These are phyloP conservation scores for Parachaetomium inaequale DNA, from an alignment of 495 filamentous ascomycete species.

Conservation along the genomic window DNA sequence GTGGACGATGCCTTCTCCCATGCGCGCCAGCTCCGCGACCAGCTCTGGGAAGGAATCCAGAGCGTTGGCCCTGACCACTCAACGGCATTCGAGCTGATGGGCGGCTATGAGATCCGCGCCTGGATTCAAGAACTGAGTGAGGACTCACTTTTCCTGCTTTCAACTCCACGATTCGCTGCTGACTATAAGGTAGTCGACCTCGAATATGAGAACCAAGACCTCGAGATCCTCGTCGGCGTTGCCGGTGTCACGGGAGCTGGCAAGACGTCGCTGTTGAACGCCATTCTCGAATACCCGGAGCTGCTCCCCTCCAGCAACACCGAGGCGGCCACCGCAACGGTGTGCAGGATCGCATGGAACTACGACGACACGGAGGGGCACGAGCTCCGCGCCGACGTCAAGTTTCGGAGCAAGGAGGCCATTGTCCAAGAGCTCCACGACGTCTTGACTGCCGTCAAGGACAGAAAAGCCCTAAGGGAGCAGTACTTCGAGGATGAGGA, in stretches of 20 bases:
- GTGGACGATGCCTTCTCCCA: constrained; percentile 4
- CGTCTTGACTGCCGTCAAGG: constrained; percentile 8
- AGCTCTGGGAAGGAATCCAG: neutral
- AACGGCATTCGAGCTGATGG: constrained; percentile 11
- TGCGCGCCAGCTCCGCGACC: neutral
- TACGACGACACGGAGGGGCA: constrained; percentile 8
- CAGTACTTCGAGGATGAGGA: constrained; percentile 10
- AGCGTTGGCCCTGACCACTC: neutral
- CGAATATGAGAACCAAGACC: neutral
- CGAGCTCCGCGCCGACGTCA: constrained; percentile 22
- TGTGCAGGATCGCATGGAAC: constrained; percentile 24
- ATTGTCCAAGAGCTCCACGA: constrained; percentile 19
- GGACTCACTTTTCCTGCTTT: no score
- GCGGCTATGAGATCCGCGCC: neutral
- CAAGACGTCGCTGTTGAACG: constrained; percentile 28
- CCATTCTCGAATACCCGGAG: constrained; percentile 19
- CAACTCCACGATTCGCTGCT: neutral
- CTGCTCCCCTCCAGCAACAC: constrained; percentile 26
- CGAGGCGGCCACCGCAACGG: constrained; percentile 25
- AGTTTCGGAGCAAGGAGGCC: constrained; percentile 18
- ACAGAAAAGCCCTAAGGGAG: neutral
- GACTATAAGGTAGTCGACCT: neutral
- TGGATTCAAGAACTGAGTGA: constrained; percentile 5
- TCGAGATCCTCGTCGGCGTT: constrained; percentile 27
- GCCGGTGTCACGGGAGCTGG: constrained; percentile 28